These are phyloP conservation scores for Amaranthus palmeri DNA, from an alignment of 148 eudicot species.

Conservation along the genomic window DNA sequence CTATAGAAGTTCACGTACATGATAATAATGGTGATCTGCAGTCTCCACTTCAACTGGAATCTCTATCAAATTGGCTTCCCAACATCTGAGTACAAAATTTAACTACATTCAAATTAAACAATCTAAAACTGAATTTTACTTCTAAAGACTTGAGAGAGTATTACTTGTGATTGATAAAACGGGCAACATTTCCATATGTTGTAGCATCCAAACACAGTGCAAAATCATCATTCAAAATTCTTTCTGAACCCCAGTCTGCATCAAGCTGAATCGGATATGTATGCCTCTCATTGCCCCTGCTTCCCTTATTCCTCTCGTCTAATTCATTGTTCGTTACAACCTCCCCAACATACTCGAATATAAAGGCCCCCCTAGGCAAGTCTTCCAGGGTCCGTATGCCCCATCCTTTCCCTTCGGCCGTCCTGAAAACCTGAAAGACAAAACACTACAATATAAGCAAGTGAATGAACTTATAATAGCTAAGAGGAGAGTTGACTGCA, in stretches of 20 bases:
- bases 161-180: conserved; percentile 71
- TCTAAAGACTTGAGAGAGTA: background rate
- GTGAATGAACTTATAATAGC: background rate
- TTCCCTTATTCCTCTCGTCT: conserved; percentile 42
- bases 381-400: conserved; percentile 48
- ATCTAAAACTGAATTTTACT: too few species aligned
- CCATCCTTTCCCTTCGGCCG: conserved; percentile 59
- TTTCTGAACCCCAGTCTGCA: conserved; percentile 70
- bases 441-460: conserved; percentile 2
- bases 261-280: conserved; percentile 64
- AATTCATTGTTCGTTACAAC: conserved; percentile 53
- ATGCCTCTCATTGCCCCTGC: conserved; percentile 40
- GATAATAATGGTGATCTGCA: conserved; percentile 66
- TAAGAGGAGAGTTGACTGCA: too few species aligned
- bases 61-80: conserved; percentile 46
- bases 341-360: conserved; percentile 64
- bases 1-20: conserved; percentile 31
- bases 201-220: conserved; percentile 76
- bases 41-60: conserved; percentile 63
- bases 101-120: background rate
- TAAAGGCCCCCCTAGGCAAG: conserved; percentile 59
- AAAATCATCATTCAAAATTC: conserved; percentile 58
- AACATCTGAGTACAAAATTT: conserved; percentile 33
- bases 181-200: conserved; percentile 51
- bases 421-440: conserved; percentile 46